A percentile compares a stretch with the other conserved stretches of the same genome.
These are phyloP conservation scores for Salix arbutifolia DNA, from an alignment of 345 rosid species.

Conservation along the genomic window DNA sequence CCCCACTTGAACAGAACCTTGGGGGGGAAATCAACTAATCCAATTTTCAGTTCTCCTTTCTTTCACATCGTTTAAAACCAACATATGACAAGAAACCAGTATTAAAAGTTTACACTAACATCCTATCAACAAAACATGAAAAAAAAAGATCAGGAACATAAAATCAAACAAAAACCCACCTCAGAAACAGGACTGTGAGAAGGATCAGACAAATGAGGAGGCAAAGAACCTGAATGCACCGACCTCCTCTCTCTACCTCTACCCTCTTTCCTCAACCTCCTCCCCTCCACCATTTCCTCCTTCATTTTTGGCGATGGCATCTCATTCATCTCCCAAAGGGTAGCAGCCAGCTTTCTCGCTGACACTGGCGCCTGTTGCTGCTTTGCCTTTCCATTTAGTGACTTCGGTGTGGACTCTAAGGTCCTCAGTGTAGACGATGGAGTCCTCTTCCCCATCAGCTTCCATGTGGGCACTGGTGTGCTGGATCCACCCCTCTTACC, in stretches of 20 bases:
- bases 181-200: constrained; percentile 94
- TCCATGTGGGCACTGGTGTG: constrained; percentile 89
- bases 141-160: neutral
- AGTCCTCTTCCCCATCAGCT: constrained; percentile 59
- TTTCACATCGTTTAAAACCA: neutral
- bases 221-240: constrained; percentile 66
- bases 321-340: constrained; percentile 98
- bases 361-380: constrained; percentile 62
- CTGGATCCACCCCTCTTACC: constrained; percentile 83
- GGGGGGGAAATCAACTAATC: neutral
- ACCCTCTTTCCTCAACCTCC: constrained; percentile 43
- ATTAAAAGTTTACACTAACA: neutral
- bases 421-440: constrained; percentile 49
- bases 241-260: constrained; percentile 53
- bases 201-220: constrained; percentile 94
- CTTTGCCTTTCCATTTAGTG: constrained; percentile 45
- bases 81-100: neutral
- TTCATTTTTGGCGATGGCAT: constrained; percentile 67
- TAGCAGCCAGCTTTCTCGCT: constrained; percentile 93
- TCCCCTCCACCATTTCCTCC: constrained; percentile 37
- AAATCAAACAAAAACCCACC: constrained; percentile 40
- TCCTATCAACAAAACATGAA: neutral
- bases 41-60: neutral
- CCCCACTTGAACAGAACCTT: neutral
- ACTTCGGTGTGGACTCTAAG: constrained; percentile 53